Percentiles rank a stretch among this genome's conserved stretches.
Conservation (phyloP, 306 rosid species). For the Cicer bijugum region DNA sequence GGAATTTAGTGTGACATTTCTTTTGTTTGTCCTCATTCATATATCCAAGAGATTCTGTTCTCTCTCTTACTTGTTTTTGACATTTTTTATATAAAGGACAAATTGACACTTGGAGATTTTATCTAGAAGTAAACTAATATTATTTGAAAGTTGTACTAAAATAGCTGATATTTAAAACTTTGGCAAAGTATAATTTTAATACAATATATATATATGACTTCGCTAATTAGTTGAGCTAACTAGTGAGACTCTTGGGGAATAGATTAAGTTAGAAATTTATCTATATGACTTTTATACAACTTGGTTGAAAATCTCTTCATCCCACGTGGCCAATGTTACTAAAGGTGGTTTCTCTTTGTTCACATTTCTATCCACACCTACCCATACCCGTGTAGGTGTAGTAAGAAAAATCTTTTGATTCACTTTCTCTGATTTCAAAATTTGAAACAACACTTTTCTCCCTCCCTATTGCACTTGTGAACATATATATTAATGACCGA, state of each 20-base stretch:
- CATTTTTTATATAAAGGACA: background rate
- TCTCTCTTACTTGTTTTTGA: slow-evolving; percentile 35
- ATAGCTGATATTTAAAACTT: slow-evolving; percentile 36
- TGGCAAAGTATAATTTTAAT: slow-evolving; percentile 29
- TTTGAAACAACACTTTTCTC: slow-evolving; percentile 69
- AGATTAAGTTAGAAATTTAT: background rate
- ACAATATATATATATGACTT: background rate
- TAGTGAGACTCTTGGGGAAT: slow-evolving; percentile 38
- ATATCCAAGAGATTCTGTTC: slow-evolving; percentile 65
- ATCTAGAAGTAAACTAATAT: slow-evolving; percentile 40
- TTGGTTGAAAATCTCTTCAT: slow-evolving; percentile 53
- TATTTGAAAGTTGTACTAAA: slow-evolving; percentile 40
- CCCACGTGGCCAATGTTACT: slow-evolving; percentile 64
- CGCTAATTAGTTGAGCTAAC: slow-evolving; percentile 49
- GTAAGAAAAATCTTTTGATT: slow-evolving; percentile 40
- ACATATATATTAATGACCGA: slow-evolving; percentile 41
- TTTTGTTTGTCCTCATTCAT: slow-evolving; percentile 81
- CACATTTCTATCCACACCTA: slow-evolving; percentile 55
- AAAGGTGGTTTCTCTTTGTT: slow-evolving; percentile 51
- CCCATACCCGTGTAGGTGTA: slow-evolving; percentile 32
- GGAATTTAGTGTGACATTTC: slow-evolving; percentile 62
- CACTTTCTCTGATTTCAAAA: slow-evolving; percentile 66
- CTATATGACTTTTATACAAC: slow-evolving; percentile 30
- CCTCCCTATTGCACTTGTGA: slow-evolving; percentile 48
- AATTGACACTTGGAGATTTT: slow-evolving; percentile 29